Base-by-base conservation (phyloP, 148 eudicot genomes). In the Salicornia ramosissima region DNA sequence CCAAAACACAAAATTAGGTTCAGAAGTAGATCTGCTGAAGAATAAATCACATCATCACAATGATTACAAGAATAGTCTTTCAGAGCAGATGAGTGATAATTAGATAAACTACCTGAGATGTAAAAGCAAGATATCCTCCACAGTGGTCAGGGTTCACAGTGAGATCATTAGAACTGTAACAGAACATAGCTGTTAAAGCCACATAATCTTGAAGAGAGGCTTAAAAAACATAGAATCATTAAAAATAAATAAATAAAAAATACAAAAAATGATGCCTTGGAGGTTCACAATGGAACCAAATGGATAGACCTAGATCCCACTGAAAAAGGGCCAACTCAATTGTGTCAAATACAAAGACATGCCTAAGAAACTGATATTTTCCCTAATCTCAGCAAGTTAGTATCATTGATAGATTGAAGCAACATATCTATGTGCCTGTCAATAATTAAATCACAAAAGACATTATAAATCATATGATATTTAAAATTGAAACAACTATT, bases 41-140 rank as follows among this genome's bases (percentile, higher is more conserved):
- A 10, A 46, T 53, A 26, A 56, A 55, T 33, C 28, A n/a, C n/a
- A n/a, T n/a, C n/a, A n/a, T n/a, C n/a, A n/a, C n/a, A n/a, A n/a
- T n/a, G n/a, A n/a, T n/a, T n/a, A n/a, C n/a, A n/a, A n/a, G n/a
- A n/a, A n/a, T n/a, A 24, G 13, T 6, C 39, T 46, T 54, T 28
- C 9, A 46, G 25, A 57, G 14, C 26, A 36, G 24, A 67, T 39
- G 5, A 47, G 33, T 10, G 40, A 30, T 22, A 55, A 34, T 67
- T 10, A 46, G 22, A 52, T 31, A 71, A 75, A 26, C 22, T 94
- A 94, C 99, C 90, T 75, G 83, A 51, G 72, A 79, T 71, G 97
- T 85, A 62, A 94, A 94, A 64, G 99, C 99, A 61, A 94, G 87
- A 83, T 90, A 90, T 71, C 90, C 81, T 56, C 99, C 97, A 68